Percentiles rank a stretch among this genome's conserved stretches.
Evolutionary conservation across 345 rosid species (phyloP).

Genomic region (Eucalyptus caleyi): DNA sequence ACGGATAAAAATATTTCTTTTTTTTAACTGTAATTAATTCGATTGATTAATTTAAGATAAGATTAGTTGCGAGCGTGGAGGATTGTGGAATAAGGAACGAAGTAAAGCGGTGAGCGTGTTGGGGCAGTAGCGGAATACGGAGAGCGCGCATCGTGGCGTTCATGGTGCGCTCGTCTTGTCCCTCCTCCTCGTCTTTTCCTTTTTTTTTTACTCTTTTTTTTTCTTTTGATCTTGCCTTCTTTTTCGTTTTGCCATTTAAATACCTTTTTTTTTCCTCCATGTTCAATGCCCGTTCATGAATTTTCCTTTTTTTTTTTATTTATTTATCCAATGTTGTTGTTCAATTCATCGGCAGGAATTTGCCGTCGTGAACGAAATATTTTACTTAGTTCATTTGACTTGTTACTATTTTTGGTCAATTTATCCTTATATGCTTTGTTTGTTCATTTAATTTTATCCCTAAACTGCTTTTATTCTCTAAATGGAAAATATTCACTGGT

Average conservation of each 20-base stretch:
- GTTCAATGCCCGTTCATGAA: neutral
- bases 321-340: neutral
- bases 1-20: neutral
- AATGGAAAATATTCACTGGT: neutral
- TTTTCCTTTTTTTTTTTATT: neutral
- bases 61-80: neutral
- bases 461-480: neutral
- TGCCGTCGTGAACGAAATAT: rapidly evolving
- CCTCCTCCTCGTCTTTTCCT: neutral
- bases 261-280: neutral
- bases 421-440: too few species aligned
- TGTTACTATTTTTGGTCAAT: rapidly evolving
- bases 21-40: neutral
- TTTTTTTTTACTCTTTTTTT: rapidly evolving
- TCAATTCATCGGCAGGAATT: rapidly evolving
- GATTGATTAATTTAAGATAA: neutral
- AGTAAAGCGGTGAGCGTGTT: neutral
- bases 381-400: neutral
- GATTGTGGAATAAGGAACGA: neutral
- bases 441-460: neutral
- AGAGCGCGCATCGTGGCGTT: neutral
- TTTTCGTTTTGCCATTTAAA: neutral
- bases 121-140: neutral
- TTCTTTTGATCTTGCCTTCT: neutral
- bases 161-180: neutral